Conservation (phyloP, 1,284 basidiomycete genomes). For the Ceratobasidium sp. region DNA sequence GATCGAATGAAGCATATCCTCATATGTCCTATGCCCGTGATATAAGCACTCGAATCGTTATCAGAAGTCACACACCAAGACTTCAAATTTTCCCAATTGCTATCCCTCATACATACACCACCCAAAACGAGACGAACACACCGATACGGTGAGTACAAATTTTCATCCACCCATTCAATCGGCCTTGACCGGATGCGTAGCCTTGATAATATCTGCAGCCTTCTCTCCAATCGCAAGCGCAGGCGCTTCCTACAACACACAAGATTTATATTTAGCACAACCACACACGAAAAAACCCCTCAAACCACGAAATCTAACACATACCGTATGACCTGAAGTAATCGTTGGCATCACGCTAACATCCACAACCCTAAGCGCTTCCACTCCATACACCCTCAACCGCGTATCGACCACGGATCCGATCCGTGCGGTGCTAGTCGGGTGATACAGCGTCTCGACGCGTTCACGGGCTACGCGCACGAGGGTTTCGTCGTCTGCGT, state of each 20-base stretch:
- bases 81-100: too few species aligned
- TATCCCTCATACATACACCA: too few species aligned
- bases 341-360: slow-evolving; percentile 70
- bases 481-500: slow-evolving; percentile 55
- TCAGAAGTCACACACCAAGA: too few species aligned
- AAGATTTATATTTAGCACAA: neutral
- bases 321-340: slow-evolving; percentile 73
- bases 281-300: too few species aligned
- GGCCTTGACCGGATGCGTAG: neutral
- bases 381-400: slow-evolving; percentile 61
- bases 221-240: slow-evolving; percentile 76
- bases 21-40: too few species aligned
- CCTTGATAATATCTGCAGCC: slow-evolving; percentile 70
- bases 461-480: slow-evolving; percentile 62
- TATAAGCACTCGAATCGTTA: too few species aligned
- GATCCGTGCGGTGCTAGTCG: slow-evolving; percentile 72
- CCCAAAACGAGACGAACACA: too few species aligned
- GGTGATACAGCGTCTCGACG: slow-evolving; percentile 72
- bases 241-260: slow-evolving; percentile 65
- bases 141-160: too few species aligned
- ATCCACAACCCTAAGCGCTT: slow-evolving; percentile 69
- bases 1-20: too few species aligned
- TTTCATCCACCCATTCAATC: neutral
- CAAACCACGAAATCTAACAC: slow-evolving; percentile 50
- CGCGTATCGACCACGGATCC: slow-evolving; percentile 66